phyloP scores from a whole-genome alignment of 352 stramenopile species.

The Peronospora farinosa region DNA sequence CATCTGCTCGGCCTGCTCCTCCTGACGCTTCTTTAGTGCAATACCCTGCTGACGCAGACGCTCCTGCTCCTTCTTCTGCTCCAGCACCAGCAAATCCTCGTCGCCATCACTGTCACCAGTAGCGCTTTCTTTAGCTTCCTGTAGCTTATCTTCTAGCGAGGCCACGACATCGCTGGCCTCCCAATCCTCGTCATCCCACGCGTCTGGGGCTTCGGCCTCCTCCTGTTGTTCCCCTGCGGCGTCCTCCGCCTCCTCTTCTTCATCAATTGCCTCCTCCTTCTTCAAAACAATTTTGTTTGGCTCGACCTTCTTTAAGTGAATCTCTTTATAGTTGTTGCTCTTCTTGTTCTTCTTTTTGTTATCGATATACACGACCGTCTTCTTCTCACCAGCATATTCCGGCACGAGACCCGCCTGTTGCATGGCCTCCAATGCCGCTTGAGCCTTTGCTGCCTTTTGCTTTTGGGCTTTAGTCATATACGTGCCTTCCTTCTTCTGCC shows the following conservation, averaged over 20 bases:
- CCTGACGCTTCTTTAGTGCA: constrained; percentile 92
- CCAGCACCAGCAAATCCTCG: constrained; percentile 91
- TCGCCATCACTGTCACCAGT: constrained; percentile 69
- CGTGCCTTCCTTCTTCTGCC: constrained; percentile 93
- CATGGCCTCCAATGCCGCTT: constrained; percentile 89
- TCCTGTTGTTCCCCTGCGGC: constrained; percentile 37
- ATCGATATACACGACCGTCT: constrained; percentile 88
- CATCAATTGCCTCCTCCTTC: constrained; percentile 64
- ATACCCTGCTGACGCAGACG: constrained; percentile 86
- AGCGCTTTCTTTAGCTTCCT: constrained; percentile 36
- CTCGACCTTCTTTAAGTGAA: constrained; percentile 33
- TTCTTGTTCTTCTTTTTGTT: constrained; percentile 84
- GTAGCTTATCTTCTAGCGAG: constrained; percentile 73
- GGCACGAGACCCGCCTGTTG: constrained; percentile 85
- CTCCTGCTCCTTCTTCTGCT: constrained; percentile 93
- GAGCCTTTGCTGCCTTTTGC: constrained; percentile 84
- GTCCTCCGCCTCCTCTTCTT: constrained; percentile 54
- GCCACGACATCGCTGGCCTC: constrained; percentile 70
- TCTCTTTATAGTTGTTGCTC: constrained; percentile 27
- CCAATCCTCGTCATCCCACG: constrained; percentile 83
- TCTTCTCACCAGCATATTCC: constrained; percentile 72
- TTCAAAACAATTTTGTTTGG: constrained; percentile 34
- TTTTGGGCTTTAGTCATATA: constrained; percentile 99
- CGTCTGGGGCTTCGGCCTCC: constrained; percentile 58
- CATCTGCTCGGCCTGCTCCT: constrained; percentile 73